phyloP scores from a whole-genome alignment of 2,329 filamentous ascomycete genomes.

The Verticillium nonalfalfae region DNA sequence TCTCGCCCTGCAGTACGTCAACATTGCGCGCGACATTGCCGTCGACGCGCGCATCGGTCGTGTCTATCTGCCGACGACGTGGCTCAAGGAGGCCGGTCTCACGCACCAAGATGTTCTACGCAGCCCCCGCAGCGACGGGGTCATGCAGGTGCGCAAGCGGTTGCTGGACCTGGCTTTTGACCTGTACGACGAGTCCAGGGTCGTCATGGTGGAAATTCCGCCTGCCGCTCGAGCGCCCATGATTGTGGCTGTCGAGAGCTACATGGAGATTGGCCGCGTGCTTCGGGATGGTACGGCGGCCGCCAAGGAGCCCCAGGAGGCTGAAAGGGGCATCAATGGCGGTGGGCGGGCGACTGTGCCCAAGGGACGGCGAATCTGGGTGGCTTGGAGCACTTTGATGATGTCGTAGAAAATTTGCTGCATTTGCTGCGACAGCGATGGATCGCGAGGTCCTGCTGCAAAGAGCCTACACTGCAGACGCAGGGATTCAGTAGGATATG shows the following conservation, averaged over 20 bases:
- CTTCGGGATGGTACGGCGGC: constrained; percentile 33
- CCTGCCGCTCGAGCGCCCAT: constrained; percentile 54
- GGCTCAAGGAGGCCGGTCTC: constrained; percentile 54
- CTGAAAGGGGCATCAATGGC: constrained; percentile 3
- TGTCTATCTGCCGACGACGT: constrained; percentile 61
- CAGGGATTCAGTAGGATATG: background rate
- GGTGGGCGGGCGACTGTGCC: constrained; percentile 34
- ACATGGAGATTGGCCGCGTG: constrained; percentile 69
- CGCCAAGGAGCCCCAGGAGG: constrained; percentile 22
- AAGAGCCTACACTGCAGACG: background rate
- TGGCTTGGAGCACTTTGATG: constrained; percentile 51
- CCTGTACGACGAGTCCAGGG: constrained; percentile 48
- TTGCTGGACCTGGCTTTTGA: constrained; percentile 56
- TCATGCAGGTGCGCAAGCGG: constrained; percentile 43
- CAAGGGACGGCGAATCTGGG: constrained; percentile 38
- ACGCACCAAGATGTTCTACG: constrained; percentile 47
- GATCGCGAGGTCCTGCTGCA: background rate
- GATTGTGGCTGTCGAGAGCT: constrained; percentile 65
- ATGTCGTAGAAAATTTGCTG: background rate
- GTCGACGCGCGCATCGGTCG: constrained; percentile 59
- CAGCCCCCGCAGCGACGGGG: constrained; percentile 35
- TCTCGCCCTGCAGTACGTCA: constrained; percentile 69
- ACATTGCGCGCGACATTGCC: constrained; percentile 68
- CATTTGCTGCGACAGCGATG: no score
- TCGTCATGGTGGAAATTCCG: constrained; percentile 56